Base-by-base conservation (phyloP, 2,329 filamentous ascomycete genomes). In the Albifimbria verrucaria region DNA sequence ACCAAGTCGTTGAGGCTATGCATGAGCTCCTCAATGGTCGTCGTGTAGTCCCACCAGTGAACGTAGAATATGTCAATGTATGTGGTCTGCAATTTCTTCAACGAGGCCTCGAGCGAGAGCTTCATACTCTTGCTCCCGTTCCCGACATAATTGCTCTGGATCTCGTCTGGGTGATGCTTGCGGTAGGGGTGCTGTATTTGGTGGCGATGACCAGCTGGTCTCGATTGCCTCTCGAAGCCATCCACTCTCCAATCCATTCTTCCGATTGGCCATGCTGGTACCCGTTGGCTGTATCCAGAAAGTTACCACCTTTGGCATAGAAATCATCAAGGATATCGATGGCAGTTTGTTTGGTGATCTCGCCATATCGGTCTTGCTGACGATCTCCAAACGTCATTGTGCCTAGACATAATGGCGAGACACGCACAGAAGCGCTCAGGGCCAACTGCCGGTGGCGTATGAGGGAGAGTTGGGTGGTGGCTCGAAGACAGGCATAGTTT, bases 321-420 rank as follows among this genome's bases (percentile, higher is more conserved):
- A 76, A 85, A 51, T 73, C 72, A 55, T 85, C 81, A 1, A 86
- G 72, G n/a, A 86, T 72, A 36, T 74, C 71, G 59, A 83, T 83
- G 2, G 77, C 68, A 10, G 70, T 64, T 43, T 79, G 75, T 10
- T 53, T 58, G 61, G 84, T 83, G 44, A 79, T 75, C 61, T 84
- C 82, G 7, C 59, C 60, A 9, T 58, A 54, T 4, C 52, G 20
- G 0, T 52, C 48, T 18, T 49, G 48, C 59, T 59, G 63, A 5
- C 55, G 50, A 11, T 54, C 54, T 4, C 62, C 64, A 32, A 66
- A 59, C 23, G 56, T 56, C 49, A 63, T 64, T 6, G 57, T 58
- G 6, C 63, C 65, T 11, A 65, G 57, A 9, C 55, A 62, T 2
- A 65, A 51, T 4, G 64, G 64, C 1, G 58, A 62, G 6, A 65